Conservation (phyloP, 2,329 filamentous ascomycete genomes). For the Alternaria sp. region DNA sequence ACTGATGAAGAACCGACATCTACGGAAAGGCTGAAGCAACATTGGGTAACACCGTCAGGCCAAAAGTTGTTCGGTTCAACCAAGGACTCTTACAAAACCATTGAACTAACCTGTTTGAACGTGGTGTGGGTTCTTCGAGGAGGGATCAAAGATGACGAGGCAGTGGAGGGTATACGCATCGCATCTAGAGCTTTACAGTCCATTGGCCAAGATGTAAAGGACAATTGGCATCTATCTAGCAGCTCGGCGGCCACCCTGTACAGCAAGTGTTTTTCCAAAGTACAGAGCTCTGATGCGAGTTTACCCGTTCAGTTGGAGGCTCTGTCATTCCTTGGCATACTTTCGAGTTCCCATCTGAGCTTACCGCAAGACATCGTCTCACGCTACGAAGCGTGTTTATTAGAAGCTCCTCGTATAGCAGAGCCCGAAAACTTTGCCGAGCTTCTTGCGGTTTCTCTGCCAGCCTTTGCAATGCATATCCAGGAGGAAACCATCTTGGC, state of each 20-base stretch:
- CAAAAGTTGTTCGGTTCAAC: constrained; percentile 43
- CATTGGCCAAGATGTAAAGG: constrained; percentile 29
- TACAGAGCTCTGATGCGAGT: constrained; percentile 30
- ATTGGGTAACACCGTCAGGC: constrained; percentile 43
- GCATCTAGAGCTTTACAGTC: constrained; percentile 38
- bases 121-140: constrained; percentile 43
- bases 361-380: constrained; percentile 29
- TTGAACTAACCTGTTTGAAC: constrained; percentile 40
- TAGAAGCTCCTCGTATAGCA: constrained; percentile 11
- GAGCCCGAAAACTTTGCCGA: constrained; percentile 25
- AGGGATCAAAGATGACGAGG: constrained; percentile 34
- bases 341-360: constrained; percentile 25
- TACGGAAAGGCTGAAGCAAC: constrained; percentile 14
- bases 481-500: constrained; percentile 21
- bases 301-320: constrained; percentile 40
- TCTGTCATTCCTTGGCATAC: constrained; percentile 38
- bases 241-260: constrained; percentile 26
- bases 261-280: constrained; percentile 41
- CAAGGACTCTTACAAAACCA: constrained; percentile 37
- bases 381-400: constrained; percentile 34
- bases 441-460: constrained; percentile 35
- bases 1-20: constrained; percentile 11
- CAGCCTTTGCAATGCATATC: constrained; percentile 38
- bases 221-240: constrained; percentile 34
- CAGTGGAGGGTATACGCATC: constrained; percentile 44